Base-by-base conservation (phyloP, 192 early-diverging fungal species). In the Oehlia diaphana region DNA sequence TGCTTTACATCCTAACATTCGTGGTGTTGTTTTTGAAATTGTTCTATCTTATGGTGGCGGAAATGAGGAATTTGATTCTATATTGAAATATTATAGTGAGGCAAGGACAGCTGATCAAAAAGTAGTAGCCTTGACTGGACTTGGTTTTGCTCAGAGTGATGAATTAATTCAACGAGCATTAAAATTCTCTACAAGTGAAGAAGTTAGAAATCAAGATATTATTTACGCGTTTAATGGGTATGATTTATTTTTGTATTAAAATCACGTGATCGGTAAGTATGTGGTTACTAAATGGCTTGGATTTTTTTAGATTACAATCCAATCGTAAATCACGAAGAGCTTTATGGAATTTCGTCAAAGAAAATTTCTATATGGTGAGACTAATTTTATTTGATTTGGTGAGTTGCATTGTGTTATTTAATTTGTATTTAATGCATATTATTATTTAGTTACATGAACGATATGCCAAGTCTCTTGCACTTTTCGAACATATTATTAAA, bases 131-230 rank as follows among this genome's bases (percentile, higher is more conserved):
- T 88, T 95, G 64, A 84, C 84, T 50, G 84, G 87, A 2, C 84
- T 95, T 28, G 91, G 92, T 31, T 83, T 83, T 42, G 83, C 88
- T 42, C 87, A 86, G 28, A 84, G 90, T 53, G 80, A 86, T 1
- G 86, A 80, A 19, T 83, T 95, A 71, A 82, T 93, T 28, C 79
- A 90, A 47, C 85, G 91, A 70, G 82, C 89, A 71, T 83, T 95
- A 23, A 84, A 86, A 66, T 87, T 93, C 81, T 85, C 89, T 13
- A 80, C 94, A 23, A 87, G 89, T 26, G 90, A 93, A 23, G 82
- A 90, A 67, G 92, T 95, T 70, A 90, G 90, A 79, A 85, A 88
- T 64, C 93, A 94, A 81, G 94, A 95, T 81, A 86, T 93, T n/a
- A 74, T 81, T 35, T 89, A 90, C 75, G 74, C 87, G 14, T 86